Percentiles rank a stretch among this genome's conserved stretches.
These are phyloP conservation scores for Tricholoma matsutake DNA, from an alignment of 768 basidiomycete species.

Conservation along the genomic window DNA sequence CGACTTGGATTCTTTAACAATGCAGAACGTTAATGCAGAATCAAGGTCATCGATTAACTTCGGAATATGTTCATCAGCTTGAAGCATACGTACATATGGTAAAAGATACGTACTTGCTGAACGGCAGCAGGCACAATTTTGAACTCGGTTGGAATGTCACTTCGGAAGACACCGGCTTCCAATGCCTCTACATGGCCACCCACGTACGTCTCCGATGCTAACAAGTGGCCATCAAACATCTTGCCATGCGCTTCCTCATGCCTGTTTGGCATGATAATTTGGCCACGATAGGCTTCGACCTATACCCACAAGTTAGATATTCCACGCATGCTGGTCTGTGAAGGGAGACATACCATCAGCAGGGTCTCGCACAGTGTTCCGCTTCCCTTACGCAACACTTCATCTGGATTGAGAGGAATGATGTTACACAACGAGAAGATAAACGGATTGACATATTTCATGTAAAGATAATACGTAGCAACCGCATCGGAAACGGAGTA, in stretches of 20 bases:
- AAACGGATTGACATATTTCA: slow-evolving; percentile 99
- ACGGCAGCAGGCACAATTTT: slow-evolving; percentile 87
- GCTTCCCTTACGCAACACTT: slow-evolving; percentile 92
- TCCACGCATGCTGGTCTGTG: not conserved
- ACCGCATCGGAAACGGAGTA: slow-evolving; percentile 99
- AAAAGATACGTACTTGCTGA: slow-evolving; percentile 57
- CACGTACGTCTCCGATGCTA: slow-evolving; percentile 97
- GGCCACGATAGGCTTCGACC: slow-evolving; percentile 93
- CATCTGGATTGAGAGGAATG: slow-evolving; percentile 94
- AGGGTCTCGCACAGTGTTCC: slow-evolving; percentile 97
- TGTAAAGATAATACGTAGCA: slow-evolving; percentile 99
- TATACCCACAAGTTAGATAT: slow-evolving; percentile 28
- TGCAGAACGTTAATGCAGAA: slow-evolving; percentile 84
- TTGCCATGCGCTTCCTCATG: slow-evolving; percentile 91
- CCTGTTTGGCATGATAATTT: slow-evolving; percentile 96
- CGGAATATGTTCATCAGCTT: slow-evolving; percentile 2
- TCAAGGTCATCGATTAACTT: slow-evolving; percentile 95
- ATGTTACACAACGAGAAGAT: slow-evolving; percentile 99
- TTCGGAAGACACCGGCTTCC: slow-evolving; percentile 97
- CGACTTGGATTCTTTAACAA: slow-evolving; percentile 79
- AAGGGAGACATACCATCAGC: slow-evolving; percentile 74
- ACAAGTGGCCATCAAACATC: slow-evolving; percentile 95
- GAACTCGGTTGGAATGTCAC: slow-evolving; percentile 93
- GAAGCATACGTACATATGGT: not conserved
- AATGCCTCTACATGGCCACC: slow-evolving; percentile 98